Base-by-base conservation (phyloP, 371 early-diverging fungal species). In the Mucor saturninus region DNA sequence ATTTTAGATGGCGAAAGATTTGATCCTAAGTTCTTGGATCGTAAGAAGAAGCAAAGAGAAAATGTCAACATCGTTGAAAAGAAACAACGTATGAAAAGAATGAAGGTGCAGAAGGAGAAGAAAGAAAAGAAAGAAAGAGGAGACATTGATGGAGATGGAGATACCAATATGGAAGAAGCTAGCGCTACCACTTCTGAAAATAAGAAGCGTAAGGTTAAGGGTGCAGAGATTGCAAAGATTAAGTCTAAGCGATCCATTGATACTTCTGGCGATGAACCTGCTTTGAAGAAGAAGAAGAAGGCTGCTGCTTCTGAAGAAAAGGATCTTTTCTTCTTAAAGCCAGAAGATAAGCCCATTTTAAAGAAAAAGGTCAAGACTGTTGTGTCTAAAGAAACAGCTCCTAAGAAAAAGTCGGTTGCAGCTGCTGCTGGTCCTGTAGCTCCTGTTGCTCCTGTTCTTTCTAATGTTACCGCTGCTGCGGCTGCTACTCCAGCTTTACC, bases 1-100 rank as follows among this genome's bases (percentile, higher is more conserved):
- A 82, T 93, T 9, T 74, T 95, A 53, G 95, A 95, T 69, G 88
- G 88, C n/a, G 88, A 88, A 53, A 76, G 95, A 38, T 93, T 93
- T 63, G 95, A 95, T 72, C 75, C 80, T 26, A 89, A 85, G 66
- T 95, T 89, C 72, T 72, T 93, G 57, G 79, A 88, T 64, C 76
- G 91, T 54, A 86, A 86, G 64, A 77, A 84, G 60, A 87, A 87
- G 56, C 77, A 81, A 39, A 60, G 74, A 57, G 64, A 75, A 30
- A 74, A 76, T 48, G 29, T 69, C 1, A 76, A 83, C 13, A 46
- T 79, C 26, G 67, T 77, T 43, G 72, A 73, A 56, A 81, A 78
- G 62, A 79, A 74, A 37, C 68, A 76, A 39, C 74, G 78, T 49
- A 30, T 74, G 42, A 74, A 76, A 45, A 68, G 74, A 50, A 69